These are phyloP conservation scores for Diaporthe caulivora DNA, from an alignment of 2,329 filamentous ascomycete genomes.

Conservation along the genomic window DNA sequence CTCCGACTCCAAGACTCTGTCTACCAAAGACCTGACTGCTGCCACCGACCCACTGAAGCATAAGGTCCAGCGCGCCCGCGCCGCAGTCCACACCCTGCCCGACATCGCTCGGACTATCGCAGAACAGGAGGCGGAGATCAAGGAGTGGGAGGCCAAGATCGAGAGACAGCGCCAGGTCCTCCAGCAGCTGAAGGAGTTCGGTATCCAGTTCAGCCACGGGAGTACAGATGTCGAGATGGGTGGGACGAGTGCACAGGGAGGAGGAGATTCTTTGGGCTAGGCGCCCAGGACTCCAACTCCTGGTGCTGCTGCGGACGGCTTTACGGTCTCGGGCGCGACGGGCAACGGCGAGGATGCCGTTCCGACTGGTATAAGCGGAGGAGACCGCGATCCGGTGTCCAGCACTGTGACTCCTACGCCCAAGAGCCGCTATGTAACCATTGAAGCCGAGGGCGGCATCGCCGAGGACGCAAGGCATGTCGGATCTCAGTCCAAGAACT, in stretches of 20 bases:
- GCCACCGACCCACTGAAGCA: conserved; percentile 85
- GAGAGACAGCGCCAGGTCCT: conserved; percentile 71
- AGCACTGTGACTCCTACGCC: neutral
- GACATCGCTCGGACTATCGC: conserved; percentile 76
- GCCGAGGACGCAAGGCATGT: neutral
- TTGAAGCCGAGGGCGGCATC: neutral
- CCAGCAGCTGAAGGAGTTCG: conserved; percentile 64
- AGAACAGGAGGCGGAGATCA: conserved; percentile 80
- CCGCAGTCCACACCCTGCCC: conserved; percentile 73
- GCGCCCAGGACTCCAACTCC: conserved; percentile 15
- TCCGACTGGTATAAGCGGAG: neutral
- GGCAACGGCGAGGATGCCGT: neutral
- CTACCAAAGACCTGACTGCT: conserved; percentile 80
- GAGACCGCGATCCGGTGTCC: too few species aligned
- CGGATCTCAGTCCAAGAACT: neutral
- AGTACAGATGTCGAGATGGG: conserved; percentile 40
- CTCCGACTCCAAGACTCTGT: conserved; percentile 52
- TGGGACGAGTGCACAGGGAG: conserved; percentile 47
- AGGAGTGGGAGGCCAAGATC: conserved; percentile 73
- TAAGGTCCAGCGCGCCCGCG: conserved; percentile 83
- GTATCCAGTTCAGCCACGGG: conserved; percentile 53
- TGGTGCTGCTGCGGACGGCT: conserved; percentile 15
- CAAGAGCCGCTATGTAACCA: neutral
- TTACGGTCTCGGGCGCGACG: conserved; percentile 1
- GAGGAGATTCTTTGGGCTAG: conserved; percentile 49